Conservation (phyloP, 2,329 filamentous ascomycete species). For the Diatrype stigma region DNA sequence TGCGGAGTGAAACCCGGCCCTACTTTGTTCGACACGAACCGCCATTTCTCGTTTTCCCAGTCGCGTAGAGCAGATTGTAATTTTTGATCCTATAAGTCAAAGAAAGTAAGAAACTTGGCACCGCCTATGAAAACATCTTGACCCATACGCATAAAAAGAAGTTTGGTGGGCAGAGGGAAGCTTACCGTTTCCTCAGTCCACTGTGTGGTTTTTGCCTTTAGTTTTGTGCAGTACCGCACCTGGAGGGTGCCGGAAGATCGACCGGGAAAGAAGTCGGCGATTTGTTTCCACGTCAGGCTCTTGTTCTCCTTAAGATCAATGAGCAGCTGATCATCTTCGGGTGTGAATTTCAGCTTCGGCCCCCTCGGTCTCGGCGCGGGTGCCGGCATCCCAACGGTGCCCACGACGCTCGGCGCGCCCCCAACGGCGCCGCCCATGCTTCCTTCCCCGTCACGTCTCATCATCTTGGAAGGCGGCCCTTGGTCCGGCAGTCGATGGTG, state of each 20-base stretch:
- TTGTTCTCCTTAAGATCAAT: constrained; percentile 93
- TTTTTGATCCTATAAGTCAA: constrained; percentile 61
- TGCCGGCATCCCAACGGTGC: constrained; percentile 79
- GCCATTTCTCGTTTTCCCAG: constrained; percentile 90
- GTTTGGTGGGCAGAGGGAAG: constrained; percentile 8
- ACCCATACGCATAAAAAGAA: background rate
- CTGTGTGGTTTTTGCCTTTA: constrained; percentile 88
- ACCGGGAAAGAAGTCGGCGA: constrained; percentile 92
- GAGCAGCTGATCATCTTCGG: constrained; percentile 82
- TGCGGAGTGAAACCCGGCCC: constrained; percentile 84
- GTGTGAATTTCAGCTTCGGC: constrained; percentile 90
- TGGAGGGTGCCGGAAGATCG: constrained; percentile 86
- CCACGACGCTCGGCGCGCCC: constrained; percentile 78
- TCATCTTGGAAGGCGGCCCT: constrained; percentile 63
- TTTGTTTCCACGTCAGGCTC: constrained; percentile 95
- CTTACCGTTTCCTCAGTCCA: constrained; percentile 93
- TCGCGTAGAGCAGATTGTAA: constrained; percentile 73
- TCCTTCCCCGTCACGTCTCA: constrained; percentile 53
- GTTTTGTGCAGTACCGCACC: constrained; percentile 90
- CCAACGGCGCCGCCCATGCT: constrained; percentile 38
- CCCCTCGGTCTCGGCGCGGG: constrained; percentile 78
- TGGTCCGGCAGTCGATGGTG: constrained; percentile 78
- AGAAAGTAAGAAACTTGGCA: constrained; percentile 7
- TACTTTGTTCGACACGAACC: constrained; percentile 85
- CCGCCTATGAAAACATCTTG: background rate